These are phyloP conservation scores for Exophiala alcalophila DNA, from an alignment of 2,329 filamentous ascomycete species.

Conservation along the genomic window DNA sequence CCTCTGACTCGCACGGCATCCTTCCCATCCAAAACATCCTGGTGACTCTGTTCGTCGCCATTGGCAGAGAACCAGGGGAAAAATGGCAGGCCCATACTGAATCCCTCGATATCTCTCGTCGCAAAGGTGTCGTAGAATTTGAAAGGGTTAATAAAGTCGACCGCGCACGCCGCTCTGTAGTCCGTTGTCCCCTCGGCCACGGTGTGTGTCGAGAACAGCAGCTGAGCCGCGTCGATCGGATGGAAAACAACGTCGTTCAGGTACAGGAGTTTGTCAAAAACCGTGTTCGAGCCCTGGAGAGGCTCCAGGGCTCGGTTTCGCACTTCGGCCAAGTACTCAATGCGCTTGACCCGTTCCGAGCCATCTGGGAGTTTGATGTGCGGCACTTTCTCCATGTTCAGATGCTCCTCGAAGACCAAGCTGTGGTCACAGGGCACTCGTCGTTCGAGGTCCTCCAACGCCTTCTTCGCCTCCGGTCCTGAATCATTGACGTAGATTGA, in stretches of 20 bases:
- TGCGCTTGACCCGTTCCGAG: constrained; percentile 64
- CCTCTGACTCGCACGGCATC: constrained; percentile 65
- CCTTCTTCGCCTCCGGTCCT: constrained; percentile 53
- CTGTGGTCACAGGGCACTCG: constrained; percentile 49
- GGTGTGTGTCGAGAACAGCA: constrained; percentile 61
- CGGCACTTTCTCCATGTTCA: constrained; percentile 57
- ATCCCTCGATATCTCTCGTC: constrained; percentile 67
- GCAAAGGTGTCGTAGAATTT: constrained; percentile 78
- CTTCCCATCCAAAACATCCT: constrained; percentile 59
- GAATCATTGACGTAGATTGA: constrained; percentile 73
- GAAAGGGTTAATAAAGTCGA: constrained; percentile 72
- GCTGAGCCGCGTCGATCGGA: constrained; percentile 56
- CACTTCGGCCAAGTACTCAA: constrained; percentile 69
- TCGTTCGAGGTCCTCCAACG: constrained; percentile 54
- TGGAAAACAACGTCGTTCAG: constrained; percentile 67
- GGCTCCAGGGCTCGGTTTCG: constrained; percentile 68
- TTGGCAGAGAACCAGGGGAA: constrained; percentile 66
- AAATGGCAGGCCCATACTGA: constrained; percentile 65
- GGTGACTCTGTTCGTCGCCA: constrained; percentile 53
- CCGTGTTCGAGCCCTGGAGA: constrained; percentile 48
- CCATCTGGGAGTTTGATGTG: constrained; percentile 63
- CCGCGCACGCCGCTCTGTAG: constrained; percentile 69
- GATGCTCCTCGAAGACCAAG: constrained; percentile 59
- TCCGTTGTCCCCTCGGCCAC: constrained; percentile 50
- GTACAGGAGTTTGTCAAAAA: constrained; percentile 58